phyloP scores from a whole-genome alignment of 176 grass and related monocot species.

The Alopecurus myosuroides region DNA sequence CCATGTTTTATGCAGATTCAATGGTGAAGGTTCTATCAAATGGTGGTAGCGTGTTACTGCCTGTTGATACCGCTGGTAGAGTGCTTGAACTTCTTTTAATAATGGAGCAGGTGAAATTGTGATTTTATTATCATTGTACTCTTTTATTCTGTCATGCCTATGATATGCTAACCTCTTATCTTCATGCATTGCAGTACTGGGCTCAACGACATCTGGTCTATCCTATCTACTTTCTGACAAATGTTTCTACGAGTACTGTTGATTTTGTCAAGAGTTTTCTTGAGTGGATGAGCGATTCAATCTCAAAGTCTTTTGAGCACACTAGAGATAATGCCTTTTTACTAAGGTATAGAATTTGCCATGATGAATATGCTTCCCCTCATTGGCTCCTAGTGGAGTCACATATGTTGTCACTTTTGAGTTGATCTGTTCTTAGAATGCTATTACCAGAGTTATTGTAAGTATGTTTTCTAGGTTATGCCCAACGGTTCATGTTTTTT shows the following conservation, averaged over 20 bases:
- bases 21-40: constrained; percentile 62
- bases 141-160: background rate
- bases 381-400: background rate
- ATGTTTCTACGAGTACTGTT: constrained; percentile 82
- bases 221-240: constrained; percentile 95
- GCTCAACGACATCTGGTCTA: constrained; percentile 57
- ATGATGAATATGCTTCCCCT: background rate
- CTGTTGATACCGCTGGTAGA: constrained; percentile 94
- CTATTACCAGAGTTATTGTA: background rate
- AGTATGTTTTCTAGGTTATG: background rate
- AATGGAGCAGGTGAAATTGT: constrained; percentile 69
- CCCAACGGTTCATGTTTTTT: constrained; percentile 3
- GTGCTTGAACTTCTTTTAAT: constrained; percentile 89
- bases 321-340: constrained; percentile 83
- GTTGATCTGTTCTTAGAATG: background rate
- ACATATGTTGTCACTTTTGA: background rate
- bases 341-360: constrained; percentile 46
- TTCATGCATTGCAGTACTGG: constrained; percentile 84
- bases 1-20: constrained; percentile 56
- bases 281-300: constrained; percentile 98
- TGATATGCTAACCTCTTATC: constrained; percentile 21
- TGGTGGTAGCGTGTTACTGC: constrained; percentile 81
- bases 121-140: background rate
- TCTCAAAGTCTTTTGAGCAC: constrained; percentile 89
- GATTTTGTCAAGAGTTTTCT: constrained; percentile 99